These are phyloP conservation scores for Ormosia semicastrata DNA, from an alignment of 306 rosid genomes.

Conservation along the genomic window DNA sequence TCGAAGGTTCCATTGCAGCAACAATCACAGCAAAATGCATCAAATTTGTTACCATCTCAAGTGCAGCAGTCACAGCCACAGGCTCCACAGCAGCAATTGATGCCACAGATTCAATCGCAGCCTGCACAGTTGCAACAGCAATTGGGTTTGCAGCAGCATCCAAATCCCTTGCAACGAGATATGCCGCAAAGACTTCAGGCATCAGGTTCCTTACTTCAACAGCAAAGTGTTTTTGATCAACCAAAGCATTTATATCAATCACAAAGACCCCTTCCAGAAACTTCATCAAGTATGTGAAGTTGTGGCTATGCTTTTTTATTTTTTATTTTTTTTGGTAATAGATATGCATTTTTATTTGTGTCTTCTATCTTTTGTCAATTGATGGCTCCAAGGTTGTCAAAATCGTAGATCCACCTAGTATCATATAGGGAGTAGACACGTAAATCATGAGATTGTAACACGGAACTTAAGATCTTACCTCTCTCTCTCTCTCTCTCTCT, in stretches of 20 bases:
- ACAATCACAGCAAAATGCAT: conserved; percentile 67
- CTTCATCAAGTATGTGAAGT: conserved; percentile 74
- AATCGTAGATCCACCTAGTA: neutral
- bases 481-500: too few species aligned
- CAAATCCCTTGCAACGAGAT: conserved; percentile 74
- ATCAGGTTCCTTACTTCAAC: conserved; percentile 74
- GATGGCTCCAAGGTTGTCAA: neutral
- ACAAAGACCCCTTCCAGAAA: conserved; percentile 77
- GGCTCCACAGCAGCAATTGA: conserved; percentile 71
- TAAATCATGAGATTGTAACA: neutral
- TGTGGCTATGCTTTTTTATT: conserved; percentile 16
- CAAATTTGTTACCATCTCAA: conserved; percentile 72
- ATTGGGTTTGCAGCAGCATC: conserved; percentile 78
- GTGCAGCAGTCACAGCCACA: conserved; percentile 79
- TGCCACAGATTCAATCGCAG: conserved; percentile 89
- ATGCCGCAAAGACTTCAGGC: conserved; percentile 86
- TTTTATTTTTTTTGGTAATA: neutral
- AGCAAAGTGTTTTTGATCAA: conserved; percentile 73
- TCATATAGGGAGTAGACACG: neutral
- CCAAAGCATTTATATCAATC: conserved; percentile 89
- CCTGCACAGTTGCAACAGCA: conserved; percentile 86
- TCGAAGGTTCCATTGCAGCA: conserved; percentile 69
- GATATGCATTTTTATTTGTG: conserved; percentile 9
- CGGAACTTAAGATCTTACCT: neutral
- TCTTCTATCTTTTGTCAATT: neutral